Percentiles rank a stretch among this genome's conserved stretches.
These are phyloP conservation scores for Saksenaea oblongispora DNA, from an alignment of 371 early-diverging fungal genomes.

Conservation along the genomic window DNA sequence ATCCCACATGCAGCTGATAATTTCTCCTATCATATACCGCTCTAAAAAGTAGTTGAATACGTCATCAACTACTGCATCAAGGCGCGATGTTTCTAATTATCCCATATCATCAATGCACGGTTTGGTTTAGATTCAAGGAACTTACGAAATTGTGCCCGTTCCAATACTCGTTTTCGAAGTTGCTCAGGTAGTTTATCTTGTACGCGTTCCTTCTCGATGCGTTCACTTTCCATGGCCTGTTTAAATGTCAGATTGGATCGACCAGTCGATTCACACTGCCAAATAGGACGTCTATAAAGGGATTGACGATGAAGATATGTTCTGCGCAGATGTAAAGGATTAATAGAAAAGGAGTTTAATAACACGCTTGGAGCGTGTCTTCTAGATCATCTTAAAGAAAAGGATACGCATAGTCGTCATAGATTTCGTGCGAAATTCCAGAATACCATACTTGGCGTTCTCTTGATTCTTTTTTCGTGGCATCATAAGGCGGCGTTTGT, in stretches of 20 bases:
- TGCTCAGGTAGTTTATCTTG: constrained; percentile 67
- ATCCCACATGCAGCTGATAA: constrained; percentile 53
- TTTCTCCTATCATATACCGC: constrained; percentile 48
- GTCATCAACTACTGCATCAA: constrained; percentile 60
- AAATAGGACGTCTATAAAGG: constrained; percentile 72
- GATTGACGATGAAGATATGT: constrained; percentile 70
- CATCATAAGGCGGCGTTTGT: constrained; percentile 45
- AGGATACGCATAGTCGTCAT: constrained; percentile 77
- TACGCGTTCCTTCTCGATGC: constrained; percentile 53
- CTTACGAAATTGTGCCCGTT: constrained; percentile 74
- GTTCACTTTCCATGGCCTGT: constrained; percentile 79
- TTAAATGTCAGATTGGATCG: constrained; percentile 74
- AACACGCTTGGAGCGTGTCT: background rate
- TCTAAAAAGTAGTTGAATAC: constrained; percentile 46
- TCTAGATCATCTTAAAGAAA: background rate
- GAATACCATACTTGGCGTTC: constrained; percentile 75
- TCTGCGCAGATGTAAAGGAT: constrained; percentile 41
- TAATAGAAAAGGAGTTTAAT: background rate
- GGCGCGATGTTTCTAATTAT: constrained; percentile 47
- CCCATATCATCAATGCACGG: background rate
- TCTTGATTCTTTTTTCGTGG: constrained; percentile 39
- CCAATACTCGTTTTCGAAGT: constrained; percentile 64
- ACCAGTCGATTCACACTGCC: constrained; percentile 82
- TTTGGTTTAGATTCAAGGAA: background rate
- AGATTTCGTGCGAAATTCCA: constrained; percentile 81